Conservation (phyloP, 371 early-diverging fungal species). For the Mucor velutinosus region DNA sequence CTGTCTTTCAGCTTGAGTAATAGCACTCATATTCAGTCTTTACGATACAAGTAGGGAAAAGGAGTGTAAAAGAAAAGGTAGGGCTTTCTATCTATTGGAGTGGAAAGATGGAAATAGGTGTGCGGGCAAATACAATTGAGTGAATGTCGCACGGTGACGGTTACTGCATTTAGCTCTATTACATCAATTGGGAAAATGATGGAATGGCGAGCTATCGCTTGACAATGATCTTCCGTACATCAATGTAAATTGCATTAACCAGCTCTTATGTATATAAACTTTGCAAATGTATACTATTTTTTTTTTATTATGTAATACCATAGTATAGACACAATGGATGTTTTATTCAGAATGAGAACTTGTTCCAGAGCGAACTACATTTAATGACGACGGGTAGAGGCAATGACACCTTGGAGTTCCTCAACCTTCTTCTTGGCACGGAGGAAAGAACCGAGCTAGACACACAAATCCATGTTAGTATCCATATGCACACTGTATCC, state of each 20-base stretch:
- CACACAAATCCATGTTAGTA: conserved; percentile 34
- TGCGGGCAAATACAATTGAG: neutral
- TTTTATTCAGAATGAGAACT: neutral
- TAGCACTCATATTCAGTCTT: conserved; percentile 33
- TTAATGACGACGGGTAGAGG: conserved; percentile 88
- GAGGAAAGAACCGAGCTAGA: conserved; percentile 91
- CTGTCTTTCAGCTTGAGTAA: conserved; percentile 53
- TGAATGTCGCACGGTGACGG: conserved; percentile 11
- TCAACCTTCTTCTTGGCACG: conserved; percentile 99
- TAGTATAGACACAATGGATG: conserved; percentile 1
- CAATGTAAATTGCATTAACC: neutral
- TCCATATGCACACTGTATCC: neutral
- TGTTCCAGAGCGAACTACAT: conserved; percentile 3
- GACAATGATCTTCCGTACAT: neutral
- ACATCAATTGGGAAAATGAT: neutral
- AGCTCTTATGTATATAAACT: neutral
- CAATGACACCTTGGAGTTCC: conserved; percentile 92
- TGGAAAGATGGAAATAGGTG: neutral
- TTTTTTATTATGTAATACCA: neutral
- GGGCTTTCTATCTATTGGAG: neutral
- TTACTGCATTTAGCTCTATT: neutral
- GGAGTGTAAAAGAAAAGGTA: conserved; percentile 3
- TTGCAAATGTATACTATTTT: neutral
- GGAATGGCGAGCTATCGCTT: neutral
- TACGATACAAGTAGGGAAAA: neutral